phyloP scores from a whole-genome alignment of 495 filamentous ascomycete genomes.

The Penicillium paradoxum region DNA sequence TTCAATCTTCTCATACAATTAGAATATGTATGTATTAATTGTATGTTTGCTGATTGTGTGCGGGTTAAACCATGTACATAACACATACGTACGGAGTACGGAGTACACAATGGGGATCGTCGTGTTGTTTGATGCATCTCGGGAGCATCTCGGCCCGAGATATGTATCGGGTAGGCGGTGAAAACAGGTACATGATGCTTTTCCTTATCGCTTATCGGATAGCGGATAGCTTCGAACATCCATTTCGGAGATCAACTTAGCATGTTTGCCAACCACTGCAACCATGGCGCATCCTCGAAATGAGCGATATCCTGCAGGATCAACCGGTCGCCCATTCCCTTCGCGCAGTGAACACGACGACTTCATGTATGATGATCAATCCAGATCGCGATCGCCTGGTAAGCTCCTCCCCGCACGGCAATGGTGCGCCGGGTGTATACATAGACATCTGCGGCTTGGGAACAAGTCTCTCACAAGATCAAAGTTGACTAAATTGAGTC shows the following conservation, averaged over 20 bases:
- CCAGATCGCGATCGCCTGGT: slow-evolving; percentile 43
- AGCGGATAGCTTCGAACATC: not conserved
- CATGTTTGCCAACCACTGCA: not conserved
- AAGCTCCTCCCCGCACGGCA: slow-evolving; percentile 42
- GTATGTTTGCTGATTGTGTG: no score
- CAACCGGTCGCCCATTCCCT: slow-evolving; percentile 23
- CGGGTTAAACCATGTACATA: no score
- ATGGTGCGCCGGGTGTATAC: slow-evolving; percentile 11
- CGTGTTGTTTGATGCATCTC: no score
- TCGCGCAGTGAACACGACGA: slow-evolving; percentile 38
- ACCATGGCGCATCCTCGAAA: slow-evolving; percentile 34
- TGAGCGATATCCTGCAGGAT: slow-evolving; percentile 26
- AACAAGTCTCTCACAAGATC: not conserved
- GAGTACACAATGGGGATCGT: no score
- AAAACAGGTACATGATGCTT: not conserved
- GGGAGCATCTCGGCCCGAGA: not conserved
- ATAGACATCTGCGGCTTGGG: slow-evolving; percentile 1
- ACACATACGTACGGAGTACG: no score
- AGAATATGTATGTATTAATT: no score
- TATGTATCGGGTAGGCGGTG: not conserved
- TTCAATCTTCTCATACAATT: no score
- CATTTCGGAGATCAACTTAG: not conserved
- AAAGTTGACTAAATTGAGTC: slow-evolving; percentile 23
- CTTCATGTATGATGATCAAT: slow-evolving; percentile 48
- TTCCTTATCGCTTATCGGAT: not conserved